Conservation (phyloP, 176 grass and related monocot genomes). For the Guadua angustifolia region DNA sequence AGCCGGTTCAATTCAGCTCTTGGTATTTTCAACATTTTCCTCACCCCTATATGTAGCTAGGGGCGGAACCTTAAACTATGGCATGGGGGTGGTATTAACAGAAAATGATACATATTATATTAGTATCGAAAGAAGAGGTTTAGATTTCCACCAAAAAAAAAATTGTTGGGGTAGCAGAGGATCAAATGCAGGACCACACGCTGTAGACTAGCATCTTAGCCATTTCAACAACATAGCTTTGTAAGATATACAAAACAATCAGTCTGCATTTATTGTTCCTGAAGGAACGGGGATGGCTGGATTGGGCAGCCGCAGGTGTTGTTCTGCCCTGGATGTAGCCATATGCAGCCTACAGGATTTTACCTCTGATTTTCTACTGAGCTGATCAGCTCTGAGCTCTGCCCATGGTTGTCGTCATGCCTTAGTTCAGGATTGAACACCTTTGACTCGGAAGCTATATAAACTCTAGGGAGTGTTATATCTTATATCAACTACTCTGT, state of each 20-base stretch:
- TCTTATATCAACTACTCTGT: background rate
- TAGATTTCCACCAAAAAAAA: slow-evolving; percentile 5
- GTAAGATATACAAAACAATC: background rate
- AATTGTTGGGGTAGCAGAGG: background rate
- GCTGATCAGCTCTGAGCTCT: slow-evolving; percentile 9
- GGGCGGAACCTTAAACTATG: background rate
- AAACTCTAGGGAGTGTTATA: background rate
- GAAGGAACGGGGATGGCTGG: background rate
- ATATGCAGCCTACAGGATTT: background rate
- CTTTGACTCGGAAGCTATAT: background rate
- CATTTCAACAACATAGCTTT: background rate
- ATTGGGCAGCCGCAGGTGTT: background rate
- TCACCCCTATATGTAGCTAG: slow-evolving; percentile 20
- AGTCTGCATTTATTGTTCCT: background rate
- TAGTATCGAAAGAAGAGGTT: slow-evolving; percentile 16
- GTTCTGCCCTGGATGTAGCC: background rate
- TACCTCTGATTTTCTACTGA: slow-evolving; percentile 16
- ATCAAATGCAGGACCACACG: background rate
- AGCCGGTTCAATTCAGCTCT: background rate
- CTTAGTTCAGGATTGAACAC: slow-evolving; percentile 1
- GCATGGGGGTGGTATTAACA: background rate
- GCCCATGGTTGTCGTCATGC: background rate
- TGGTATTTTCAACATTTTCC: background rate
- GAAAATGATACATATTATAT: slow-evolving; percentile 12
- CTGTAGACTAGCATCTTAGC: slow-evolving; percentile 15